Base-by-base conservation (phyloP, 257 asterid genomes). In the Solanum virginianum region DNA sequence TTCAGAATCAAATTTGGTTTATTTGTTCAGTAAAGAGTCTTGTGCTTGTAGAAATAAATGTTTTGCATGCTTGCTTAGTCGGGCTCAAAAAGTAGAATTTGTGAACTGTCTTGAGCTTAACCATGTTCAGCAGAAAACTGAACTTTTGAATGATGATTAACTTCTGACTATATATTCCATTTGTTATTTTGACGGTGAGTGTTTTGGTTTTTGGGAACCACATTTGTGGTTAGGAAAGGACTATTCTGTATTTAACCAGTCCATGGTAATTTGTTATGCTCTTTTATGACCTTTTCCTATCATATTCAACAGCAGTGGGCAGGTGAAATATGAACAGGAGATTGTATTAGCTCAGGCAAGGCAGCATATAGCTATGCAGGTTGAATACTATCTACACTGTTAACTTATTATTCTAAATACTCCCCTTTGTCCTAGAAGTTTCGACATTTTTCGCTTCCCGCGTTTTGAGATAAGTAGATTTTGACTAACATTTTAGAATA, bases 241-340 rank as follows among this genome's bases (percentile, higher is more conserved):
- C 22, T 75, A 14, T 75, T 77, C 47, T 77, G 39, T 77, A 26
- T 51, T 77, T 49, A 22, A 75, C 62, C 45, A 4, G 22, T 15
- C 26, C 24, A 8, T 26, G 82, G 45, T 51, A 26, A 77, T 51
- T 26, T 77, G 16, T 3, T 77, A 36, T 77, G 2, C 8, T 51
- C 16, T 51, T 51, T 77, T 51, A 26, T 77, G 63, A 77, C 82
- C 26, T 77, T 26, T 77, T 77, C 63, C 16, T 6, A 15, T 77
- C 63, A 51, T 26, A 22, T 77, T 77, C 51, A 36, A 77, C 82
- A 51, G 82, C 22, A 77, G 26, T 5, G 82, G 82, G 54, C 97
- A 95, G 86, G 95, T 96, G 79, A 95, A 94, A 63, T 98, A 98
- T 8, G 99, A 94, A 87, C 99, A 97, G 92, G 99, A 97, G 89